Evolutionary conservation across 2,329 filamentous ascomycete species (phyloP), one percentile per base, ranked within the genome.

Genomic region (Colletotrichum tamarilloi): DNA sequence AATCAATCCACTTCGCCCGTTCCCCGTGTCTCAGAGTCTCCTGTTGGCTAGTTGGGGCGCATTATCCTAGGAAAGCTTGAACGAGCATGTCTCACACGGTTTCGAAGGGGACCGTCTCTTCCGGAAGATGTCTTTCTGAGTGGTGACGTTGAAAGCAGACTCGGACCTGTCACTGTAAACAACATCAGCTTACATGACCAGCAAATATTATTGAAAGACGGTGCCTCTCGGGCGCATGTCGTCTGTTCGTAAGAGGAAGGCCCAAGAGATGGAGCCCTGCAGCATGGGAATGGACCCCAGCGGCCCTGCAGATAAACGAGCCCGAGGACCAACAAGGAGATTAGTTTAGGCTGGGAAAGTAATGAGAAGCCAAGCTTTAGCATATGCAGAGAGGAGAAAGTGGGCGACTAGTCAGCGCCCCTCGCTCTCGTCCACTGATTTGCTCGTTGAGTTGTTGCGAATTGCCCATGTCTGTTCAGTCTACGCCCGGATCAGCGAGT

Each of bases 291-390:
- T 11, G 2, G 30, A 32, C 8, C 58, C 59, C 56, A 26, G 30
- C 26, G 60, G 26, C 52, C 58, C 66, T 73, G 60, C 70, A 70
- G 70, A 73, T 73, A 73, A 70, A 73, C 70, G 70, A 70, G 67
- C 59, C 30, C 19, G 58, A 52, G 52, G 28, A 64, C 60, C 42
- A 52, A 35, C 56, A 63, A 35, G 32, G 70, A 64, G 59, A 65
- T 73, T 65, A 59, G 55, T 55, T 32, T 9, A 28, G 56, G 57
- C 46, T 60, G 22, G 60, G 60, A 38, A 32, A 22, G 53, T 35
- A 52, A 59, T 53, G 30, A 55, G 52, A 57, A 58, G 70, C 60
- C 70, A 73, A 73, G 66, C 70, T 63, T 70, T 60, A 42, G 8
- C n/a, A n/a, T 22, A 55, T 55, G 35, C 55, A 57, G 63, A 68